phyloP scores from a whole-genome alignment of 2,329 filamentous ascomycete genomes.

The Fusarium sp. region DNA sequence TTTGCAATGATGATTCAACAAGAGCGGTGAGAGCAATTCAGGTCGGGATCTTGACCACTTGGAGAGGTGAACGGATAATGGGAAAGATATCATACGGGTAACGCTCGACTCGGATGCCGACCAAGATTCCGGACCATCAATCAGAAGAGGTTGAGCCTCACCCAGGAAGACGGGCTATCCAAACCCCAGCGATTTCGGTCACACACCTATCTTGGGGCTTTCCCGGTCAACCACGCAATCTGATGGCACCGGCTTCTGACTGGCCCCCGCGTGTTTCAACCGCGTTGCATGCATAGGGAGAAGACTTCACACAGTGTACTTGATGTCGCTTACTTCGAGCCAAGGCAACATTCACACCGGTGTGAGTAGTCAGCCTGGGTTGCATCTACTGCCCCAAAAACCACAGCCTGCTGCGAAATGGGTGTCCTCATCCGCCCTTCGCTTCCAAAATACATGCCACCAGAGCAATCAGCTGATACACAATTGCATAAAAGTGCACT shows the following conservation, averaged over 20 bases:
- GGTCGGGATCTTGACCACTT: not conserved
- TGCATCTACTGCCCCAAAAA: not conserved
- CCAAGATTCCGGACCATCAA: not conserved
- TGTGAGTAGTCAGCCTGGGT: not conserved
- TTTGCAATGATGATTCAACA: not conserved
- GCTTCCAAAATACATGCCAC: not conserved
- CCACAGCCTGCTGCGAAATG: slow-evolving; percentile 2
- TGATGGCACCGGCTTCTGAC: not conserved
- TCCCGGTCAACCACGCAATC: not conserved
- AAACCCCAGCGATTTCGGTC: not conserved
- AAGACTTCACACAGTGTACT: not conserved
- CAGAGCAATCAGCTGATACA: not conserved
- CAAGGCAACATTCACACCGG: not conserved
- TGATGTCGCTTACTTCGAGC: not conserved
- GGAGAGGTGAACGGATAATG: not conserved
- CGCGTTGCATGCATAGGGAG: not conserved
- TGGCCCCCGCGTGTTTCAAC: not conserved
- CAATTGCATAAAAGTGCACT: not conserved
- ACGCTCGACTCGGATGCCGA: not conserved
- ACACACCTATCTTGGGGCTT: not conserved
- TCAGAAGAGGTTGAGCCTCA: not conserved
- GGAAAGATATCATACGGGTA: not conserved
- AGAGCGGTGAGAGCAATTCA: not conserved
- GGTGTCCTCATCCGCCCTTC: not conserved
- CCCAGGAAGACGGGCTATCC: not conserved